Percentiles rank a stretch among this genome's conserved stretches.
Evolutionary conservation across 768 basidiomycete genomes (phyloP).

Genomic region (Termitomyces bulborhizus): DNA sequence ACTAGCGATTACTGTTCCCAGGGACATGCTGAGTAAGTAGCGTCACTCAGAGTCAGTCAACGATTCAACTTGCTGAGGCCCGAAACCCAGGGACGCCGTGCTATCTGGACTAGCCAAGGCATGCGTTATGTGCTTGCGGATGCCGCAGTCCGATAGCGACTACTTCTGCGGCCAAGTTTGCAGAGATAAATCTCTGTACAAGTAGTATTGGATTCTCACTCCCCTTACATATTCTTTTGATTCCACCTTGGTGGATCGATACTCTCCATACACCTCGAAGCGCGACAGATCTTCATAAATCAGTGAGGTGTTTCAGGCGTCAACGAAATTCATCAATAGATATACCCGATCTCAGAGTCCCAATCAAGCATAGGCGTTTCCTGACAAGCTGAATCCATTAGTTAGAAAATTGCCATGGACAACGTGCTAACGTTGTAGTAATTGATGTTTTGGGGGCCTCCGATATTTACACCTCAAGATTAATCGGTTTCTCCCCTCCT

Average conservation of each 20-base stretch:
- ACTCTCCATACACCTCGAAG: not conserved
- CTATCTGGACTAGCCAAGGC: conserved; percentile 40
- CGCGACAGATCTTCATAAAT: not conserved
- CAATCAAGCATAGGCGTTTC: no score
- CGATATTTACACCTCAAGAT: no score
- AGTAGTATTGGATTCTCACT: conserved; percentile 15
- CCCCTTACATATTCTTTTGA: not conserved
- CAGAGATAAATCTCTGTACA: conserved; percentile 54
- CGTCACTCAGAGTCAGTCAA: not conserved
- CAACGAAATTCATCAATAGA: not conserved
- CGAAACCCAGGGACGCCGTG: conserved; percentile 48
- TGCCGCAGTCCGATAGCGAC: conserved; percentile 54
- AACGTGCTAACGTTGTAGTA: not conserved
- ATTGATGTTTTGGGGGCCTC: no score
- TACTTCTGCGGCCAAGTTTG: conserved; percentile 60
- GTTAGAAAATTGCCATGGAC: not conserved
- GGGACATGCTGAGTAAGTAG: conserved; percentile 56
- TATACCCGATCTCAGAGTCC: not conserved
- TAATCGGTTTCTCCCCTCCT: no score
- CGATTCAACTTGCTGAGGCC: not conserved
- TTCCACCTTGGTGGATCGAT: not conserved
- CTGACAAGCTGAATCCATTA: not conserved
- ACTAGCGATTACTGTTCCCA: conserved; percentile 53
- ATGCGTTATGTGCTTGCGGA: conserved; percentile 60
- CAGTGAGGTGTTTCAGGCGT: not conserved